Conservation (phyloP, 768 basidiomycete species). For the Hericium rajendrae region DNA sequence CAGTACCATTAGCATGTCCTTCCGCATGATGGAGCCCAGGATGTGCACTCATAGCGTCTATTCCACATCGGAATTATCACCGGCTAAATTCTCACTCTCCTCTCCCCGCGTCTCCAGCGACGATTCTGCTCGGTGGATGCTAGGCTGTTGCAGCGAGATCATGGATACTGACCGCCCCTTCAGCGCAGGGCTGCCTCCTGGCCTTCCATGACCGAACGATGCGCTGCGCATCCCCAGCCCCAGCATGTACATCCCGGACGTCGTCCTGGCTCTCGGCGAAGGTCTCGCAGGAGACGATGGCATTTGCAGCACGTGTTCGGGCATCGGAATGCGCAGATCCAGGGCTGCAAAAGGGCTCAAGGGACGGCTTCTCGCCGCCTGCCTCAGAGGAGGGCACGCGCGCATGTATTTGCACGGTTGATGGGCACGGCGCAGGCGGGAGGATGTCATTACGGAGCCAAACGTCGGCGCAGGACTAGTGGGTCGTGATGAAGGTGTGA, state of each 20-base stretch:
- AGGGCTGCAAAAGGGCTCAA: slow-evolving; percentile 33
- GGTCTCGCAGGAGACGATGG: slow-evolving; percentile 14
- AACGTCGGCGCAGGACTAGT: slow-evolving; percentile 47
- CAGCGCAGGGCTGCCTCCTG: neutral
- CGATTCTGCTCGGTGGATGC: neutral
- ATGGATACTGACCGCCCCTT: neutral
- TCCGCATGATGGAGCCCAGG: too few relatives aligned
- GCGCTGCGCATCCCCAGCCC: slow-evolving; percentile 42
- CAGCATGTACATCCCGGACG: slow-evolving; percentile 56
- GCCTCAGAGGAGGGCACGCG: slow-evolving; percentile 13
- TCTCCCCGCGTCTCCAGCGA: too few relatives aligned
- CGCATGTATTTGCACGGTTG: slow-evolving; percentile 20
- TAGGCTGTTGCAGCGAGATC: neutral
- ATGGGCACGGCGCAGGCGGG: slow-evolving; percentile 44
- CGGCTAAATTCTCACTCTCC: too few relatives aligned
- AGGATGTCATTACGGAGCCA: slow-evolving; percentile 61
- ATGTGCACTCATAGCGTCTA: too few relatives aligned
- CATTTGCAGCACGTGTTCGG: slow-evolving; percentile 24
- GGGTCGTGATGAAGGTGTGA: slow-evolving; percentile 29
- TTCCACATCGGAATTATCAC: too few relatives aligned
- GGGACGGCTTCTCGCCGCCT: neutral
- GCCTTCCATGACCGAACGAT: slow-evolving; percentile 16
- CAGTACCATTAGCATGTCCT: too few relatives aligned
- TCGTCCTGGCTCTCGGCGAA: slow-evolving; percentile 33
- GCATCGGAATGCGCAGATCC: slow-evolving; percentile 52